Conservation (phyloP, 257 asterid genomes). For the Solanum acaule region DNA sequence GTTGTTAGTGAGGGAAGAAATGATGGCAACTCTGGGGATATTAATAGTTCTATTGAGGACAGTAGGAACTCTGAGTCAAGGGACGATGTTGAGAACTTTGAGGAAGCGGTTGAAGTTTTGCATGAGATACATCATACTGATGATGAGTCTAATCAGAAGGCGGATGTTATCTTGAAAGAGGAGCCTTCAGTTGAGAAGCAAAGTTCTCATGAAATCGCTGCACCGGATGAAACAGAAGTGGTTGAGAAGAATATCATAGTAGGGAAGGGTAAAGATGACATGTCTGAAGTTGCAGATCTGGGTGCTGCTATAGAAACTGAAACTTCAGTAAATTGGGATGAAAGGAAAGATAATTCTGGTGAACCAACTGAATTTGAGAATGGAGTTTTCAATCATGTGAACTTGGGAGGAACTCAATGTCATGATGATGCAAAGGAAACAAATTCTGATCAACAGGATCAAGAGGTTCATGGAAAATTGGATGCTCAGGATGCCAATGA, state of each 20-base stretch:
- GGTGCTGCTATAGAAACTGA: constrained; percentile 19
- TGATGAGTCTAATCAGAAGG: constrained; percentile 13
- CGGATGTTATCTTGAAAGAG: constrained; percentile 9
- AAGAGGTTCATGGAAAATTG: constrained; percentile 9
- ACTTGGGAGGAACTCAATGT: constrained; percentile 2
- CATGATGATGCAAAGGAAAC: constrained; percentile 7
- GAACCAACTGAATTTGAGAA: constrained; percentile 16
- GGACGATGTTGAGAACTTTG: constrained; percentile 24
- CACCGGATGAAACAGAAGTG: constrained; percentile 14
- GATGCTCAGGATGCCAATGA: constrained; percentile 29
- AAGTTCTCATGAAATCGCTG: constrained; percentile 6
- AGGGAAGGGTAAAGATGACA: constrained; percentile 21
- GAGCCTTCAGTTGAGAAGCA: constrained; percentile 2
- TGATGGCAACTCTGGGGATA: constrained; percentile 10
- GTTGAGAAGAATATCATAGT: constrained; percentile 14
- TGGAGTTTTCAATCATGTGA: constrained; percentile 17
- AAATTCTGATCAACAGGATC: constrained; percentile 17
- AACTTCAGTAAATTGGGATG: constrained; percentile 13
- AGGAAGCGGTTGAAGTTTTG: constrained; percentile 29
- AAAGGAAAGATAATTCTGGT: constrained; percentile 10
- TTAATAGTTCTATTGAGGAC: constrained; percentile 11
- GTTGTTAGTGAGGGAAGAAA: constrained; percentile 3
- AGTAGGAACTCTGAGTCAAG: constrained; percentile 6
- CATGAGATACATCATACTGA: constrained; percentile 5
- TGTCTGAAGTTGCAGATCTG: constrained; percentile 15